Conservation (phyloP, 768 basidiomycete genomes). For the Leccinum arenicola region DNA sequence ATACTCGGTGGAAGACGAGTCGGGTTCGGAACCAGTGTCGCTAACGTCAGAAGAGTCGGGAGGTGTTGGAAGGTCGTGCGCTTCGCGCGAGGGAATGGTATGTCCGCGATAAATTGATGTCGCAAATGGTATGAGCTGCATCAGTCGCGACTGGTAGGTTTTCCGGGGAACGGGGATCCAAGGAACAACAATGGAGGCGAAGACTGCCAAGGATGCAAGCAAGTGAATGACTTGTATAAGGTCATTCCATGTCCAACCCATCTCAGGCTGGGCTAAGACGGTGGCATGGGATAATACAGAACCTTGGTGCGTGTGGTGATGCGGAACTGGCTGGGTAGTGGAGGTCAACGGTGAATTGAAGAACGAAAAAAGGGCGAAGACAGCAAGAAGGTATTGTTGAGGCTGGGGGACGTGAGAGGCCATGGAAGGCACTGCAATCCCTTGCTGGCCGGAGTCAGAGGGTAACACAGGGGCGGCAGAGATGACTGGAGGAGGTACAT, state of each 20-base stretch:
- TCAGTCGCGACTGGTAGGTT: slow-evolving; percentile 21
- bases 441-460: slow-evolving; percentile 15
- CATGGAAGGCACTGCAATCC: slow-evolving; percentile 11
- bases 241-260: slow-evolving; percentile 47
- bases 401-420: slow-evolving; percentile 21
- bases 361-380: slow-evolving; percentile 83
- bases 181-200: slow-evolving; percentile 52
- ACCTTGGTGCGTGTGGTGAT: slow-evolving; percentile 55
- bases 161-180: slow-evolving; percentile 37
- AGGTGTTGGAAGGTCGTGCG: slow-evolving; percentile 26
- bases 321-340: slow-evolving; percentile 29
- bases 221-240: slow-evolving; percentile 65
- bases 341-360: slow-evolving; percentile 72
- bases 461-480: slow-evolving; percentile 22
- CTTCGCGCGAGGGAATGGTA: slow-evolving; percentile 1
- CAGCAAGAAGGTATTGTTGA: slow-evolving; percentile 74
- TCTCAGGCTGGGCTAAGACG: slow-evolving; percentile 7
- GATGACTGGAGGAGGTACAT: slow-evolving; percentile 36
- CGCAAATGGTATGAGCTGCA: slow-evolving; percentile 27
- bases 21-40: slow-evolving; percentile 27
- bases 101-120: slow-evolving; percentile 9
- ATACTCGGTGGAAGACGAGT: slow-evolving; percentile 30
- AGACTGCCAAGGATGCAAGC: slow-evolving; percentile 58
- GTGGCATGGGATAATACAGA: slow-evolving; percentile 47
- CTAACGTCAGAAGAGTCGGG: slow-evolving; percentile 26